Evolutionary conservation across 1,284 basidiomycete species (phyloP), one percentile per base, ranked within the genome.

Genomic region (Amylostereum areolatum): DNA sequence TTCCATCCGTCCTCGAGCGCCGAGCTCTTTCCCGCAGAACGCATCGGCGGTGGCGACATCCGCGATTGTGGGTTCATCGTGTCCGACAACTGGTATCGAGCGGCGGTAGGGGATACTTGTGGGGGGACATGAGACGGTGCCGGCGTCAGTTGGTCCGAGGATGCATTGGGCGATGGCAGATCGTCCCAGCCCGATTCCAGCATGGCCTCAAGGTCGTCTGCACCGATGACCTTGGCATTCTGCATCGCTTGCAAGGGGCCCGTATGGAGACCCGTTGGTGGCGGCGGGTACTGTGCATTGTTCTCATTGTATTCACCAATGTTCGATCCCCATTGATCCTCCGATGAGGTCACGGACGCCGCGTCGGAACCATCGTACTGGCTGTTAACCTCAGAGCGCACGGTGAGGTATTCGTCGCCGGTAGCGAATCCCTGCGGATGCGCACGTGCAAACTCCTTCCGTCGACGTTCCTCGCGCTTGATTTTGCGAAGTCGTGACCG

Each of bases 401-500:
- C 76, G 42, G 72, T 70, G 42, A 88, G 73, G 46, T 78, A 66
- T 40, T 85, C 80, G 32, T 84, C 82, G 28, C 81, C 77, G 43
- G 75, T 67, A 54, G 78, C 67, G 65, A 84, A 92, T 39, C 84
- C 84, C 3, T 77, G 74, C 29, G 80, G 81, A 59, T 89, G 83
- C 45, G 77, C 66, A 42, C 86, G 80, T 62, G 92, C 91, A 58
- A 95, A 78, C 32, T 96, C 85, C 59, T 75, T 74, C 58, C 88
- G 72, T 45, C 94, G 78, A 59, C 87, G 82, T 62, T 97, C 94
- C 62, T 97, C 95, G 3, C 97, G 84, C 57, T 82, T 85, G 40
- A 94, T 60, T 70, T 98, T 98, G 52, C 95, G 88, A 47, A 98
- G 73, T 33, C 96, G 80, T n/a, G 92, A 96, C 36, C 94, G 83